Conservation (phyloP, 495 filamentous ascomycete species). For the Thermochaetoides thermophila region DNA sequence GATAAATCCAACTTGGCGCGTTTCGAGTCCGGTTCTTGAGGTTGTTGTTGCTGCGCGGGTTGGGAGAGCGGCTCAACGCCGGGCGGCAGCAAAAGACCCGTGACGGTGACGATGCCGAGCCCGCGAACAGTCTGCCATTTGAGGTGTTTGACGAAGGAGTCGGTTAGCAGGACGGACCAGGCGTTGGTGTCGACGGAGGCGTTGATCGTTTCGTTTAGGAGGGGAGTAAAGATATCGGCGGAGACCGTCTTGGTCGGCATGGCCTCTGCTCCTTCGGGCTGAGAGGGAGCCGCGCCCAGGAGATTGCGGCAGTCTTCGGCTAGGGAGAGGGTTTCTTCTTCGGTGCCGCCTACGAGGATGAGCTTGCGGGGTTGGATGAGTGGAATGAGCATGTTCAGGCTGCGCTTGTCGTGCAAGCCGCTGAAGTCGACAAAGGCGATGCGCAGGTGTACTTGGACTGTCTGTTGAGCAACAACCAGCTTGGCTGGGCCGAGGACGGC, state of each 20-base stretch:
- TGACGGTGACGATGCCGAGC: slow-evolving; percentile 76
- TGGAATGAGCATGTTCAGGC: slow-evolving; percentile 84
- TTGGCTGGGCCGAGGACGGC: slow-evolving; percentile 60
- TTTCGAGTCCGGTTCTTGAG: slow-evolving; percentile 13
- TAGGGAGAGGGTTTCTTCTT: slow-evolving; percentile 59
- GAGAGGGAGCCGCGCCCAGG: slow-evolving; percentile 43
- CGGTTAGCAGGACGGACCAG: slow-evolving; percentile 84
- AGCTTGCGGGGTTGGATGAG: slow-evolving; percentile 88
- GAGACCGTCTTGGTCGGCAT: slow-evolving; percentile 12
- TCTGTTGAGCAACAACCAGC: slow-evolving; percentile 43
- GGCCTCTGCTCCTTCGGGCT: slow-evolving; percentile 24
- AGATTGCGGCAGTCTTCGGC: slow-evolving; percentile 71
- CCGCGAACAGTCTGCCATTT: slow-evolving; percentile 91
- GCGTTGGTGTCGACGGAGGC: slow-evolving; percentile 96
- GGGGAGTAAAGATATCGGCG: slow-evolving; percentile 65
- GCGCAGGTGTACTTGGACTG: slow-evolving; percentile 50
- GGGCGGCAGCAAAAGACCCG: slow-evolving; percentile 43
- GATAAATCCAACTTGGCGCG: slow-evolving; percentile 14
- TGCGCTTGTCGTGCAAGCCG: slow-evolving; percentile 84
- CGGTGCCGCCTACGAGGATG: slow-evolving; percentile 69
- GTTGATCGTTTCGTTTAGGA: slow-evolving; percentile 53
- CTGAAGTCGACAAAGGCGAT: slow-evolving; percentile 84
- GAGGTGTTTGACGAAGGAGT: slow-evolving; percentile 62
- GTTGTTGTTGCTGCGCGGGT: slow-evolving; percentile 42
- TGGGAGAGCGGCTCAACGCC: too few relatives aligned